Conservation (phyloP, 2,329 filamentous ascomycete genomes). For the Claviceps purpurea region DNA sequence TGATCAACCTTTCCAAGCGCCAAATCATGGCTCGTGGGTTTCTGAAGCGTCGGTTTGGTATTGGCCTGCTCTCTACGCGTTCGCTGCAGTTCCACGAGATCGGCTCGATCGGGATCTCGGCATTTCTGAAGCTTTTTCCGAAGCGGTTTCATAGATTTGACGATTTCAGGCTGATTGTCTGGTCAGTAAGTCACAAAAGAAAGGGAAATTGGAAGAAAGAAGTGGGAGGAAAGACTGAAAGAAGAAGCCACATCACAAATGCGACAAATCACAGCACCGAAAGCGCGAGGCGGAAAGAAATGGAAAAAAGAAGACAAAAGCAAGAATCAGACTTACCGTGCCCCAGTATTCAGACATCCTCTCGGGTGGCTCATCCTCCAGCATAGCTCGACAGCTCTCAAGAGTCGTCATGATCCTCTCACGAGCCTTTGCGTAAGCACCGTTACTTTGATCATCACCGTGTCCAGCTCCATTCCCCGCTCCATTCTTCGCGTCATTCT, state of each 20-base stretch:
- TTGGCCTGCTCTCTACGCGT: constrained; percentile 44
- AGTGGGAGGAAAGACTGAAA: not conserved
- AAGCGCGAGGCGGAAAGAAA: not conserved
- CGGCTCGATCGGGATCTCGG: constrained; percentile 59
- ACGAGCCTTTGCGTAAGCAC: constrained; percentile 11
- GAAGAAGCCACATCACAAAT: too few species aligned
- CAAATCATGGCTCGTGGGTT: constrained; percentile 26
- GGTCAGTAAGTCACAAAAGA: not conserved
- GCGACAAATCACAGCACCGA: too few species aligned
- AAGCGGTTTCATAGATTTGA: constrained; percentile 38
- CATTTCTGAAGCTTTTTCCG: constrained; percentile 60
- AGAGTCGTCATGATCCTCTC: constrained; percentile 38
- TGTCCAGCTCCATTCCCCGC: too few species aligned
- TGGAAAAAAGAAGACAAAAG: not conserved
- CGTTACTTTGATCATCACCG: too few species aligned
- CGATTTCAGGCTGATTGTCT: constrained; percentile 26
- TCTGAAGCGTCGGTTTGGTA: constrained; percentile 27
- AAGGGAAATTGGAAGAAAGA: not conserved
- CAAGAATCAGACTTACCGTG: constrained; percentile 24
- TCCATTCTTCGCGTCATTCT: too few species aligned
- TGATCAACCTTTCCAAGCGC: constrained; percentile 30
- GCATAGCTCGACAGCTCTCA: constrained; percentile 37
- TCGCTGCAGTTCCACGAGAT: constrained; percentile 56
- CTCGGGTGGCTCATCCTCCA: constrained; percentile 44
- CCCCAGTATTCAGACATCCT: constrained; percentile 41